These are phyloP conservation scores for Cenchrus fungigraminus DNA, from an alignment of 176 grass and related monocot genomes.

Conservation along the genomic window DNA sequence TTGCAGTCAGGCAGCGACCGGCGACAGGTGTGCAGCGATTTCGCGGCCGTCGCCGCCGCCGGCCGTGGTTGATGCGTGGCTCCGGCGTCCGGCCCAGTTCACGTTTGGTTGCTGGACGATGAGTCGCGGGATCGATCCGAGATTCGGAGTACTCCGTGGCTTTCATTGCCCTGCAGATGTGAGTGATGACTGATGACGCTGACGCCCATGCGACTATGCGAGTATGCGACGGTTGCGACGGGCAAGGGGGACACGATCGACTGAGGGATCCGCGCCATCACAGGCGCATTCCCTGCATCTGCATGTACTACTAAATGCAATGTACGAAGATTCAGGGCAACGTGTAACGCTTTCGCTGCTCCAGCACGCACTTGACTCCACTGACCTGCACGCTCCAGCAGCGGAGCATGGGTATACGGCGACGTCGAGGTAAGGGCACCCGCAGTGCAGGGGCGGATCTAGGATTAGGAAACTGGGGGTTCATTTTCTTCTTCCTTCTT, in stretches of 20 bases:
- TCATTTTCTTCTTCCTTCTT: too few species aligned
- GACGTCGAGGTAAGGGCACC: too few species aligned
- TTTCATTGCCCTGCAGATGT: neutral
- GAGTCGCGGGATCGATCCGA: too few species aligned
- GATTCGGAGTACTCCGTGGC: neutral
- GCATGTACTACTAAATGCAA: neutral
- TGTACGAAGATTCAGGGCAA: neutral
- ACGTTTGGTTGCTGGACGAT: neutral
- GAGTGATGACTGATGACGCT: neutral
- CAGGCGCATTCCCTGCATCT: neutral
- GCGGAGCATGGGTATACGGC: too few species aligned
- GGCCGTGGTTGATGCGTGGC: neutral
- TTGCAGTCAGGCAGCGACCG: too few species aligned
- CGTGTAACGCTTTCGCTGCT: neutral
- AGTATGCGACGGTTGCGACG: neutral
- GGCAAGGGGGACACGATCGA: too few species aligned
- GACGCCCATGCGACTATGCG: neutral
- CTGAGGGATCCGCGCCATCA: neutral
- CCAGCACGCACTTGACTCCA: neutral
- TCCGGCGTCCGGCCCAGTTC: too few species aligned
- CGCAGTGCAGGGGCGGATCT: too few species aligned
- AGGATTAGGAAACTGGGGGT: too few species aligned
- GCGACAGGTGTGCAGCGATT: too few species aligned
- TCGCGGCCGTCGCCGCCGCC: too few species aligned
- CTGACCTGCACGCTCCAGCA: too few species aligned